Evolutionary conservation across 805 yeast genomes (phyloP), one percentile per base, ranked within the genome.

Genomic region (Candida nanaspora): DNA sequence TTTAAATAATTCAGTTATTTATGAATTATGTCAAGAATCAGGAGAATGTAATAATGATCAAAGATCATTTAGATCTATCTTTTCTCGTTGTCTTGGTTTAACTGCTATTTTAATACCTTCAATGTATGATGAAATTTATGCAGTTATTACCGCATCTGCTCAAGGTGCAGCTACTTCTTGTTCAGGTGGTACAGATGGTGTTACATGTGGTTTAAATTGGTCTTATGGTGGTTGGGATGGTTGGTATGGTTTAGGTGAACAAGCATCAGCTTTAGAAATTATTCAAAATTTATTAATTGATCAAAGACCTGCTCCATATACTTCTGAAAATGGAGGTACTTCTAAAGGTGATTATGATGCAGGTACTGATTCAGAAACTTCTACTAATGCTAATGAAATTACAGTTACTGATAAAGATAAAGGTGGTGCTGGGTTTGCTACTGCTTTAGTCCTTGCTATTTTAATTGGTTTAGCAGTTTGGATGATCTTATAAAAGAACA

Each of bases 391-490:
- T 8, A 70, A 75, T 49, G 56, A 54, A 35, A 58, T 81, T 37
- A 63, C 58, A 1, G 76, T 88, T 33, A 66, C 77, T 1, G 59
- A 66, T 0, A 78, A 75, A 44, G 96, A 86, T 55, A 75, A 72
- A 51, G 96, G 87, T 2, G 98, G 98, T 38, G 96, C 97, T 1
- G 95, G 94, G 37, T 67, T 89, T 19, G 60, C 86, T 33, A 91
- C 98, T 0, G 94, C 89, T 0, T 60, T 86, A 6, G 79, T 83
- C 1, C 59, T 86, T 47, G 75, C 76, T 2, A 56, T 70, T 3
- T 51, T 87, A 20, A 57, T 80, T 18, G 86, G 80, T 29, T 78
- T 88, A 20, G 72, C 84, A 26, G 67, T 79, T 27, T 88, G 98
- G 96, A 82, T 91, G 89, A 36, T 59, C 10, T 31, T 31, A 19